Percentiles rank a stretch among this genome's conserved stretches.
Evolutionary conservation across 2,329 filamentous ascomycete species (phyloP).

Genomic region (Aureobasidium sp.): DNA sequence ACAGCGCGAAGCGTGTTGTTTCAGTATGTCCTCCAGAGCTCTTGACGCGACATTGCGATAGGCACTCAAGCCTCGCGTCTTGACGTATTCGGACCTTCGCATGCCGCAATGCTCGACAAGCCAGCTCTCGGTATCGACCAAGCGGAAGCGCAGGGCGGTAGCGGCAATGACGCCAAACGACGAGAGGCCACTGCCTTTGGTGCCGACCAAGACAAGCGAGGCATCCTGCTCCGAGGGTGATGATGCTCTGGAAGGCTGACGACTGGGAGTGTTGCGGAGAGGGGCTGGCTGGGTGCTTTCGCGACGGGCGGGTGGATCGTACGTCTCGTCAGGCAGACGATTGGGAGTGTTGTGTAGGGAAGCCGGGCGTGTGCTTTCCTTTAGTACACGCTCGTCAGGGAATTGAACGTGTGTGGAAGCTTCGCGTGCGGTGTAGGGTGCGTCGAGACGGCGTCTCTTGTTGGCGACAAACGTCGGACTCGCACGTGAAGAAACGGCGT

Average conservation of each 20-base stretch:
- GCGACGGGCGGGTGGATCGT: not conserved
- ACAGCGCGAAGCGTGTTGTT: conserved; percentile 51
- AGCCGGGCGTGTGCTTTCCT: too few species aligned
- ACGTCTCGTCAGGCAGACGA: not conserved
- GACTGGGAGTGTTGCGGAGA: too few species aligned
- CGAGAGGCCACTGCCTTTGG: conserved; percentile 68
- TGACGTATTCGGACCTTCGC: conserved; percentile 57
- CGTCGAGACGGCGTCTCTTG: not conserved
- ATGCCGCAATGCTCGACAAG: conserved; percentile 60
- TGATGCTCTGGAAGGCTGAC: not conserved
- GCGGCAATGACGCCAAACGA: conserved; percentile 70
- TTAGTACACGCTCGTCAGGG: too few species aligned
- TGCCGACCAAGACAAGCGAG: conserved; percentile 63
- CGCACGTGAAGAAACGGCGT: not conserved
- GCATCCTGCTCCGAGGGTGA: conserved; percentile 50
- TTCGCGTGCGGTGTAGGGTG: not conserved
- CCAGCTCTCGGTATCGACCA: conserved; percentile 61
- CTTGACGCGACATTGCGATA: conserved; percentile 59
- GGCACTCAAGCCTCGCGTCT: conserved; percentile 52
- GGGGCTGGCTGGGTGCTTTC: not conserved
- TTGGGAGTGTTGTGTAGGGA: too few species aligned
- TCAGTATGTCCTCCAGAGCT: conserved; percentile 54
- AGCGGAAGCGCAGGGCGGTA: conserved; percentile 58
- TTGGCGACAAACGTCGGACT: not conserved
- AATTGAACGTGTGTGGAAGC: too few species aligned